Base-by-base conservation (phyloP, 202 grass and related monocot genomes). In the Zizania palustris region DNA sequence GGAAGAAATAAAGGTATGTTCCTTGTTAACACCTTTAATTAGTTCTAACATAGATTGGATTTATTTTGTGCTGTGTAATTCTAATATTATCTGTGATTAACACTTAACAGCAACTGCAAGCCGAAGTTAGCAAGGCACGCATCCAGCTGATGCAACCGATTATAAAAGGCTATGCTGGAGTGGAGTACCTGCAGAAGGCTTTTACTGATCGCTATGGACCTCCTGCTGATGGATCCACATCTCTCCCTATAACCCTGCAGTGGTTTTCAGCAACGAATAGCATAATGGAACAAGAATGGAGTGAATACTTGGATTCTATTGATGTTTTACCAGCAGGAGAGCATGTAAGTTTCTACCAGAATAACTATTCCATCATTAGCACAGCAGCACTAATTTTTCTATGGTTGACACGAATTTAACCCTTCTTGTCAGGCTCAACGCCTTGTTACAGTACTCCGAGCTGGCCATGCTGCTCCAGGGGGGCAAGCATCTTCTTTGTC, bases 101-200 rank as follows among this genome's bases (percentile, higher is more conserved):
- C 84, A 98, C 54, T 58, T 71, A 85, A 85, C 84, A 98, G 96
- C 83, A 84, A 80, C 82, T 99, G 68, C 85, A 89, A 69, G 85
- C 38, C 67, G 92, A 99, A 80, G 83, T 99, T 36, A 96, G 87
- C 46, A 88, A 90, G 58, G 89, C 89, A 48, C 92, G 69, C 40
- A 90, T 99, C 67, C 88, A 95, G 61, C 69, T 96, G 63, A 72
- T 99, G 73, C 83, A 93, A 65, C 96, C 87, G 0, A 84, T 92
- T 45, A 80, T 99, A 69, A 90, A 89, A 87, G 92, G 90, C 19
- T 88, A 87, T 73, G 87, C 75, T 14, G 96, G 96, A 85, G 77
- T 93, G 45, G 92, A 93, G 65, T 99, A 99, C 68, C 85, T 99
- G 73, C 89, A 93, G 60, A 90, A 99, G 72, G 89, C 92, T 77